phyloP scores from a whole-genome alignment of 192 early-diverging fungal species.

The Diversispora eburnea region DNA sequence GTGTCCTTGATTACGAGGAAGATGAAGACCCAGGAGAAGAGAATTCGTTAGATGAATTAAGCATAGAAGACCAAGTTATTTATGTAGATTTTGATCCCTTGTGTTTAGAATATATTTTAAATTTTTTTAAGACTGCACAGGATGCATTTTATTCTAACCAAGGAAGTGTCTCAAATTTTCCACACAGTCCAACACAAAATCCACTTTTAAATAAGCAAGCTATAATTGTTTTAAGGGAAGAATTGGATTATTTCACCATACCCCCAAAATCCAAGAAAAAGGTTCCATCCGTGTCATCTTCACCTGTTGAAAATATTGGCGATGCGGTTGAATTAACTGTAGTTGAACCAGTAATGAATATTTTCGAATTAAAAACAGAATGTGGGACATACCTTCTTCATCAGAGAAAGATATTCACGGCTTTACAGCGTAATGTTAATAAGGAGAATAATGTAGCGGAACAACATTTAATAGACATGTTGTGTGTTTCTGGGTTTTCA shows the following conservation, averaged over 20 bases:
- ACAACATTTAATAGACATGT: slow-evolving; percentile 80
- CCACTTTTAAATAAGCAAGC: slow-evolving; percentile 55
- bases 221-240: slow-evolving; percentile 74
- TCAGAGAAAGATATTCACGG: slow-evolving; percentile 70
- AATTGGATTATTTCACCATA: slow-evolving; percentile 73
- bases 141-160: slow-evolving; percentile 39
- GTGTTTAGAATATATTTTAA: slow-evolving; percentile 51
- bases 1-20: slow-evolving; percentile 36
- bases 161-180: slow-evolving; percentile 24
- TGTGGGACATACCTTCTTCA: slow-evolving; percentile 62
- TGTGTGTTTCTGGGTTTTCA: slow-evolving; percentile 74
- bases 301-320: not conserved
- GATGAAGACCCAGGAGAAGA: slow-evolving; percentile 35
- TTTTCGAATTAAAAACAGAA: slow-evolving; percentile 55
- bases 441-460: slow-evolving; percentile 60
- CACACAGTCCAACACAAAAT: slow-evolving; percentile 37
- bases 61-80: slow-evolving; percentile 48
- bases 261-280: slow-evolving; percentile 36
- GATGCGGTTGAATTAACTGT: slow-evolving; percentile 6
- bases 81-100: slow-evolving; percentile 54
- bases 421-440: slow-evolving; percentile 71
- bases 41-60: slow-evolving; percentile 37
- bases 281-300: not conserved
- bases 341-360: slow-evolving; percentile 33
- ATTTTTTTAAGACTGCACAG: slow-evolving; percentile 46